A percentile compares a stretch with the other conserved stretches of the same genome.
These are phyloP conservation scores for Diplodia seriata DNA, from an alignment of 2,329 filamentous ascomycete species.

Conservation along the genomic window DNA sequence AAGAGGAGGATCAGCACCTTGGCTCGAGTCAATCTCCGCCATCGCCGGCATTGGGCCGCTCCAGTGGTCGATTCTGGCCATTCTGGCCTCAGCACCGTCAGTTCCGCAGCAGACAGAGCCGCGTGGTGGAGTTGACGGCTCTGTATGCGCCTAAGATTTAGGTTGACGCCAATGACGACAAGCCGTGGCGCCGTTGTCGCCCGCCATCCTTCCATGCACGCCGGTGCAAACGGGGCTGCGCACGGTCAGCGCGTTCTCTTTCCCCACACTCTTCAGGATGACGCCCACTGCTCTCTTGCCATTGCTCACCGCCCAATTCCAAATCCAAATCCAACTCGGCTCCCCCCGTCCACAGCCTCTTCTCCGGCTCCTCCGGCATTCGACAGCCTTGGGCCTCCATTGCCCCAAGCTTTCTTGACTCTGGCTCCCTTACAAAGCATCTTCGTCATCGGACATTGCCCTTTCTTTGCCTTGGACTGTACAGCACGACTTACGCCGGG, in stretches of 20 bases:
- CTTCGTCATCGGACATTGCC: background rate
- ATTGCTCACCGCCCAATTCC: constrained; percentile 18
- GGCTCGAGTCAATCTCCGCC: constrained; percentile 13
- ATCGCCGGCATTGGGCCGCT: background rate
- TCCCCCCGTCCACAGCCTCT: background rate
- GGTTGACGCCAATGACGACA: background rate
- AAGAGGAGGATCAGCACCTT: background rate
- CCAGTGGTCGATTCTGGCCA: background rate
- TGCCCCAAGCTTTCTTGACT: background rate
- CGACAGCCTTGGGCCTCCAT: background rate
- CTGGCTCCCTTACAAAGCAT: background rate
- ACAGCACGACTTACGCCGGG: background rate
- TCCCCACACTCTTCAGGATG: background rate
- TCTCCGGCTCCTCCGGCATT: no score
- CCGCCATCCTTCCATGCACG: background rate
- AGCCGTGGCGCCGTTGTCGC: background rate
- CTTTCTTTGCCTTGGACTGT: no score
- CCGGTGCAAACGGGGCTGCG: no score
- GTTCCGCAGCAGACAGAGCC: background rate
- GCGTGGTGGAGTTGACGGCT: background rate
- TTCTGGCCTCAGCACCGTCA: no score
- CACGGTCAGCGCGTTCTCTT: background rate
- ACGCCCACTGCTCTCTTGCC: background rate
- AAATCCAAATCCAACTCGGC: constrained; percentile 9
- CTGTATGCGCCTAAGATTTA: background rate